Conservation (phyloP, 2,329 filamentous ascomycete genomes). For the Aspergillus quadrilineatus region DNA sequence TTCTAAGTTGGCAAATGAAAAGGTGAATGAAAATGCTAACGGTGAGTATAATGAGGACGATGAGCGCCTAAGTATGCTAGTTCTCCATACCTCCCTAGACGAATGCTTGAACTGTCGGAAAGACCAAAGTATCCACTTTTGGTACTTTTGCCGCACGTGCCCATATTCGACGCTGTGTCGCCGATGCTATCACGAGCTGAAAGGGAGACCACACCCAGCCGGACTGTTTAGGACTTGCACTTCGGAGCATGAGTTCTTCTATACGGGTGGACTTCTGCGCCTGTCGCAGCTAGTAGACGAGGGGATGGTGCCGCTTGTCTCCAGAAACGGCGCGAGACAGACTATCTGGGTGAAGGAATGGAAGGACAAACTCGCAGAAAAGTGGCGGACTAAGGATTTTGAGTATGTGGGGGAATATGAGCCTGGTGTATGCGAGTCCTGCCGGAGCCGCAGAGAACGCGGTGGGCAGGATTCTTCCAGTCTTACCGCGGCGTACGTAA, state of each 20-base stretch:
- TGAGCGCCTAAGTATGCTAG: too few relatives aligned
- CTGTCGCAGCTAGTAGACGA: background rate
- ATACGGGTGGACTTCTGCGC: background rate
- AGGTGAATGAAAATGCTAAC: too few relatives aligned
- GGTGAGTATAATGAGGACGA: too few relatives aligned
- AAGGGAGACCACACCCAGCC: too few relatives aligned
- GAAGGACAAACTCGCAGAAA: constrained; percentile 13
- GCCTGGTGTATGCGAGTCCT: background rate
- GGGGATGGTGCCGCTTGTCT: too few relatives aligned
- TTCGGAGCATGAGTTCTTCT: background rate
- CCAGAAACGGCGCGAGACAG: too few relatives aligned
- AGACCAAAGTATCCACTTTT: background rate
- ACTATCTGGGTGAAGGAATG: constrained; percentile 12
- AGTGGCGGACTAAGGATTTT: constrained; percentile 9
- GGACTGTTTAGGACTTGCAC: background rate
- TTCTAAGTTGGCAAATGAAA: too few relatives aligned
- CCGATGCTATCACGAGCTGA: background rate
- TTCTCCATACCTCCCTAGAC: background rate
- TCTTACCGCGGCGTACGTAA: background rate
- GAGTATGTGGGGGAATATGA: background rate
- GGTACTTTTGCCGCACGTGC: constrained; percentile 6
- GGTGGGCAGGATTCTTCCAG: background rate
- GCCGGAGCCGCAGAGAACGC: background rate
- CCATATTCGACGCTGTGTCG: background rate
- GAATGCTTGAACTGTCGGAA: constrained; percentile 3